These are phyloP conservation scores for Paecilomyces fulvus DNA, from an alignment of 2,329 filamentous ascomycete species.

Conservation along the genomic window DNA sequence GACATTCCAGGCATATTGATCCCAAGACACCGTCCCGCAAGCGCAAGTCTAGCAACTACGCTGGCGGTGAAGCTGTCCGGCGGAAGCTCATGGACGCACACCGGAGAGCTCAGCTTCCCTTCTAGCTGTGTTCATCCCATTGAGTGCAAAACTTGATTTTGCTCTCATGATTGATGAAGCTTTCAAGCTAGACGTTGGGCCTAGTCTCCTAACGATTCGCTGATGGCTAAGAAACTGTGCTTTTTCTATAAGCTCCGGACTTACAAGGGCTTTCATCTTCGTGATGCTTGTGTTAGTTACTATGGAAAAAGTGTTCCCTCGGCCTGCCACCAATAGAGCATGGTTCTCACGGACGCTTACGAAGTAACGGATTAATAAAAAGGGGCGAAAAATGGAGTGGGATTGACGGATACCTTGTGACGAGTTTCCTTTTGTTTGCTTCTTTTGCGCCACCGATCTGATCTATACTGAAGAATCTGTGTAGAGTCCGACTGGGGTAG, in stretches of 20 bases:
- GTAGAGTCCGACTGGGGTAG: not conserved
- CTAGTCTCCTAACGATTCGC: not conserved
- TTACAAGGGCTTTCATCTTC: not conserved
- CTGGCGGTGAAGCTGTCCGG: conserved; percentile 34
- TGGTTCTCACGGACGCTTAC: not conserved
- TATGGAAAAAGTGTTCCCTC: not conserved
- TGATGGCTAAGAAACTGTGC: not conserved
- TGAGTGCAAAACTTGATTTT: not conserved
- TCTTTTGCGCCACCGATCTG: not conserved
- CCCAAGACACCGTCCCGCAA: conserved; percentile 33
- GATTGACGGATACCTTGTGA: not conserved
- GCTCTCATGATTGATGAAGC: not conserved
- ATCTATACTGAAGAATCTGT: not conserved
- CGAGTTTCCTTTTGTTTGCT: not conserved
- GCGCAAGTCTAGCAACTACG: conserved; percentile 28
- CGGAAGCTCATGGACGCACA: conserved; percentile 37
- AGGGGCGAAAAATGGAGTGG: not conserved
- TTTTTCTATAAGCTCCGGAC: not conserved
- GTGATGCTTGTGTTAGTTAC: not conserved
- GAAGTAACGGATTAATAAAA: not conserved
- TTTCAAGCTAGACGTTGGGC: not conserved
- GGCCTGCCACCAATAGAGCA: not conserved
- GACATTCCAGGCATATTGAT: conserved; percentile 31
- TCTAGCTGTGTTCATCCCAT: conserved; percentile 13
- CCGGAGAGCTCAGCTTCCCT: conserved; percentile 29